Conservation (phyloP, 2,329 filamentous ascomycete genomes). For the Penicillium sclerotigenum region DNA sequence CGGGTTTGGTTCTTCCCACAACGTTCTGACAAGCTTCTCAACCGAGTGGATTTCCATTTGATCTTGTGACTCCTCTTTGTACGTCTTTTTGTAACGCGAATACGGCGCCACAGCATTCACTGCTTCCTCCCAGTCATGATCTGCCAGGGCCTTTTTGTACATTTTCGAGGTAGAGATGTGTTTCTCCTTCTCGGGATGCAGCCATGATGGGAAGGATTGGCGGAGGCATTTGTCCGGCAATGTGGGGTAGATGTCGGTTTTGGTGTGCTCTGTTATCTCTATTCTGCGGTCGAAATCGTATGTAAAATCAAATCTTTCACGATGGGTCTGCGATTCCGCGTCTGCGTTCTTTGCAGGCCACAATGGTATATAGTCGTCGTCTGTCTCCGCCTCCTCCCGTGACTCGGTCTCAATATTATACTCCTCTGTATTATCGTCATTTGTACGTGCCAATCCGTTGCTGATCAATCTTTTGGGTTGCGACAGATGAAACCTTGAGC, state of each 20-base stretch:
- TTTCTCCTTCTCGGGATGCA: constrained; percentile 18
- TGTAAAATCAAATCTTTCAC: constrained; percentile 9
- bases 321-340: constrained; percentile 4
- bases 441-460: constrained; percentile 25
- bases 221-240: not conserved
- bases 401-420: constrained; percentile 1
- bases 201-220: constrained; percentile 13
- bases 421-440: constrained; percentile 19
- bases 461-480: constrained; percentile 29
- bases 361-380: constrained; percentile 9
- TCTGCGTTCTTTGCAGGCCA: constrained; percentile 6
- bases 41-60: constrained; percentile 37
- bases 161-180: constrained; percentile 23
- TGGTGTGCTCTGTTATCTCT: not conserved
- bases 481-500: constrained; percentile 19
- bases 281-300: constrained; percentile 5
- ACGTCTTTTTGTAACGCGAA: constrained; percentile 36
- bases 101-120: constrained; percentile 38
- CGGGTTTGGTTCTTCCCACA: constrained; percentile 42
- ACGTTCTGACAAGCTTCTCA: constrained; percentile 40
- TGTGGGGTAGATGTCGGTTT: not conserved
- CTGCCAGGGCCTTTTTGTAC: constrained; percentile 23
- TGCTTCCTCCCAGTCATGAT: constrained; percentile 26
- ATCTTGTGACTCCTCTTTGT: constrained; percentile 24
- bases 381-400: constrained; percentile 1